A percentile compares a stretch with the other conserved stretches of the same genome.
Evolutionary conservation across 192 early-diverging fungal species (phyloP).

Genomic region (Coemansia sp.): DNA sequence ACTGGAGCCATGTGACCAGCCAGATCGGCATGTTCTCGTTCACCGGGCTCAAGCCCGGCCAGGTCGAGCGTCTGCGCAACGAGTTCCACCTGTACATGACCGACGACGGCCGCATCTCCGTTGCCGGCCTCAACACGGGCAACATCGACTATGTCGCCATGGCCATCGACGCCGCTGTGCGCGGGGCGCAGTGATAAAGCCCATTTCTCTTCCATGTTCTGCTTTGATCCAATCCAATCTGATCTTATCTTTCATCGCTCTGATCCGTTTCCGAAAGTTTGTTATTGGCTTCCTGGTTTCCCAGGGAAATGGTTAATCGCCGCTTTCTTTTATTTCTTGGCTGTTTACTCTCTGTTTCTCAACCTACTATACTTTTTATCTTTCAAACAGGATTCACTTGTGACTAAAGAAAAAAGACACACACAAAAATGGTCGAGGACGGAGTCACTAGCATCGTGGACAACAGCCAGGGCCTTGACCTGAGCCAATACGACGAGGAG

Average conservation of each 20-base stretch:
- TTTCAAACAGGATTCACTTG: not conserved
- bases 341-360: too few species aligned
- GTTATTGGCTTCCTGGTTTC: too few species aligned
- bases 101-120: conserved; percentile 91
- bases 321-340: too few species aligned
- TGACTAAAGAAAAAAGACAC: too few species aligned
- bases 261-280: too few species aligned
- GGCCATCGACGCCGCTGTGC: conserved; percentile 88
- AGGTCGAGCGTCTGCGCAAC: conserved; percentile 76
- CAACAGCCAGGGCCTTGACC: conserved; percentile 28
- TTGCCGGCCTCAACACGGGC: conserved; percentile 86
- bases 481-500: conserved; percentile 68
- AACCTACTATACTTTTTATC: too few species aligned
- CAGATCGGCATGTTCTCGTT: conserved; percentile 99
- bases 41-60: conserved; percentile 76
- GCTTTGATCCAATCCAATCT: too few species aligned
- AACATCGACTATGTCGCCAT: conserved; percentile 91
- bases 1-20: conserved; percentile 92
- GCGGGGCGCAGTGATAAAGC: too few species aligned
- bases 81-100: conserved; percentile 95
- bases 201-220: too few species aligned
- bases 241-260: too few species aligned
- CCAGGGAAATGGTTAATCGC: too few species aligned
- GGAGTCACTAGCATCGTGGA: not conserved
- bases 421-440: conserved; percentile 11